Evolutionary conservation across 75 land plant species (phyloP).

Genomic region (Isoetes taiwanensis): DNA sequence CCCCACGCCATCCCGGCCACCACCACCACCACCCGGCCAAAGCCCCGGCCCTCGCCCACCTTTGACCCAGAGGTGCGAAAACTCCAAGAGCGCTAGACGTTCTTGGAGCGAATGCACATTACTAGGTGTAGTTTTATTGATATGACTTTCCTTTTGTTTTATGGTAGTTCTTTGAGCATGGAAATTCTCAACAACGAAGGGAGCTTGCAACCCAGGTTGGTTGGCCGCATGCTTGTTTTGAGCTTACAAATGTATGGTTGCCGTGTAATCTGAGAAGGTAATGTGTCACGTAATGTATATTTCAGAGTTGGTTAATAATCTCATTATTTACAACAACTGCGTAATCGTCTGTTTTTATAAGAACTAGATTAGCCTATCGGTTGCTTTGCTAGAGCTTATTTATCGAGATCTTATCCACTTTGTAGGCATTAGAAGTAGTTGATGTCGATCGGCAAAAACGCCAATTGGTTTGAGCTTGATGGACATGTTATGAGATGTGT

Average conservation of each 20-base stretch:
- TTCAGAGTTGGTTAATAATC: neutral
- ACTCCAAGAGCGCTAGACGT: no score
- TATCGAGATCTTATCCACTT: neutral
- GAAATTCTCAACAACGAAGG: slow-evolving; percentile 34
- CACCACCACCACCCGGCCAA: no score
- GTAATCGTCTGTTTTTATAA: neutral
- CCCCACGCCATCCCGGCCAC: no score
- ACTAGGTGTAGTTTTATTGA: no score
- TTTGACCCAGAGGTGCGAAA: no score
- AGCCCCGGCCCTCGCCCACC: no score
- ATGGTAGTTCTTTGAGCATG: slow-evolving; percentile 72
- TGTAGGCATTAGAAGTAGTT: slow-evolving; percentile 72
- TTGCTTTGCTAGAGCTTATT: neutral
- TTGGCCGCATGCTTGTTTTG: slow-evolving; percentile 52
- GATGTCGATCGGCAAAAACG: slow-evolving; percentile 51
- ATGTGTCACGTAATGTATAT: neutral
- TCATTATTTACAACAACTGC: neutral
- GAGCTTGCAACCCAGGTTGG: slow-evolving; percentile 46
- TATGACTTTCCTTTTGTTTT: neutral
- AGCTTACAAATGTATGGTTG: slow-evolving; percentile 89
- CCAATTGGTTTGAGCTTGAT: slow-evolving; percentile 69
- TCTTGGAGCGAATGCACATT: no score
- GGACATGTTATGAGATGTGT: slow-evolving; percentile 77
- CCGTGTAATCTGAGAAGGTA: slow-evolving; percentile 78
- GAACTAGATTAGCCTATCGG: neutral